A percentile compares a stretch with the other conserved stretches of the same genome.
These are phyloP conservation scores for Cordyceps farinosa DNA, from an alignment of 2,329 filamentous ascomycete genomes.

Conservation along the genomic window DNA sequence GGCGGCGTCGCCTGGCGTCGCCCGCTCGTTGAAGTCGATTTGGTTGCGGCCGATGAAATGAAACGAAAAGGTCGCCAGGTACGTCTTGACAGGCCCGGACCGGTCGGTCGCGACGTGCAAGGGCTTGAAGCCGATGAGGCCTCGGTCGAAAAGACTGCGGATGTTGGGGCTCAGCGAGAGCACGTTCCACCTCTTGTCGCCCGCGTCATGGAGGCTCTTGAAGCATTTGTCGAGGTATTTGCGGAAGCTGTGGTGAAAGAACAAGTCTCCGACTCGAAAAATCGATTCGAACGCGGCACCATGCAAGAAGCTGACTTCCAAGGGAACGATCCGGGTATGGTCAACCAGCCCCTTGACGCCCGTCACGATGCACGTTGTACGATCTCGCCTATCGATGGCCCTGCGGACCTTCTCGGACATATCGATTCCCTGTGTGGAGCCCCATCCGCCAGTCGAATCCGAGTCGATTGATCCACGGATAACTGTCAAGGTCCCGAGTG, in stretches of 20 bases:
- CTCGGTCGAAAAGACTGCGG: neutral
- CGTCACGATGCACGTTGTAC: neutral
- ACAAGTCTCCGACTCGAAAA: neutral
- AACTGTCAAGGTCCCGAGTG: neutral
- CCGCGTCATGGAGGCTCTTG: neutral
- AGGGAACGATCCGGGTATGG: neutral
- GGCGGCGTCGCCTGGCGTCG: neutral
- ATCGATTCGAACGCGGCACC: neutral
- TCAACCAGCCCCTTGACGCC: too few species aligned
- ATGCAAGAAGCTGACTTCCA: neutral
- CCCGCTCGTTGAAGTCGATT: neutral
- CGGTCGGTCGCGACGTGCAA: neutral
- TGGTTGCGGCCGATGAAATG: neutral
- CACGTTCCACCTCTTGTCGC: neutral
- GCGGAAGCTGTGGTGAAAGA: neutral
- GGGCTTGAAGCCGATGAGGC: neutral
- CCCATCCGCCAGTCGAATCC: too few species aligned
- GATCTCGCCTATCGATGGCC: neutral
- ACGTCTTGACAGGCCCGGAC: neutral
- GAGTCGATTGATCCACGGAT: neutral
- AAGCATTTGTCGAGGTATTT: fast-evolving
- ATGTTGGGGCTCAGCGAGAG: neutral
- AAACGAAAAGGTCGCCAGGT: neutral
- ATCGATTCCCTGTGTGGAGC: too few species aligned
- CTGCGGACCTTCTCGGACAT: neutral